Percentiles rank a stretch among this genome's conserved stretches.
phyloP scores from a whole-genome alignment of 345 rosid genomes.

The Psidium friedrichsthalianum region DNA sequence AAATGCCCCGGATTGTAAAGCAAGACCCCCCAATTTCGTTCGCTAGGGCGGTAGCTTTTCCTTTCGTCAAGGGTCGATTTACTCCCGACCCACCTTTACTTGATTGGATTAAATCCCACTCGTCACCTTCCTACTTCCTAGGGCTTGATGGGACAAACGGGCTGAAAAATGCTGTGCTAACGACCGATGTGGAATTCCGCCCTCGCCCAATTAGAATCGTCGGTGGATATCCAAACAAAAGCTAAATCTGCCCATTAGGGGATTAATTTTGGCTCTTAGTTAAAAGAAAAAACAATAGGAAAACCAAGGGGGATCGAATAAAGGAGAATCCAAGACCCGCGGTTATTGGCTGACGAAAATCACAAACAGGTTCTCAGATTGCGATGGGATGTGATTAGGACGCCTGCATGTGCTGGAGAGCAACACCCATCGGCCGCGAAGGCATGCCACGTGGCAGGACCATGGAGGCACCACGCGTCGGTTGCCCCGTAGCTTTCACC shows the following conservation, averaged over 20 bases:
- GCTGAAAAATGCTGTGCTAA: not conserved
- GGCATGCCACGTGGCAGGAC: conserved; percentile 13
- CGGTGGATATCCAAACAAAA: not conserved
- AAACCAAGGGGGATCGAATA: not conserved
- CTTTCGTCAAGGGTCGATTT: not conserved
- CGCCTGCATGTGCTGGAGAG: conserved; percentile 24
- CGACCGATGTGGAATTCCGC: not conserved
- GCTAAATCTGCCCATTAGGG: not conserved
- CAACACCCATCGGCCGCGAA: conserved; percentile 6
- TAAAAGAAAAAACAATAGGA: not conserved
- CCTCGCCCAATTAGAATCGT: not conserved
- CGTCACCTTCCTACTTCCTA: not conserved
- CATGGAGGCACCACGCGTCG: conserved; percentile 8
- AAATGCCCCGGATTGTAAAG: not conserved
- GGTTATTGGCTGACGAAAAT: not conserved
- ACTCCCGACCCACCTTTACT: not conserved
- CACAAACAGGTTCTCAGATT: not conserved
- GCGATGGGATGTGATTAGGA: not conserved
- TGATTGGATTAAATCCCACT: not conserved
- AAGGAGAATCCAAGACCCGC: not conserved
- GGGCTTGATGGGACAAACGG: not conserved
- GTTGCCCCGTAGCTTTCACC: conserved; percentile 21
- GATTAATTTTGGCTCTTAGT: not conserved
- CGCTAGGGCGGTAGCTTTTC: not conserved
- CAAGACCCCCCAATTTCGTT: not conserved